Conservation (phyloP, 768 basidiomycete genomes). For the Pleurotus salmoneostramineus region DNA sequence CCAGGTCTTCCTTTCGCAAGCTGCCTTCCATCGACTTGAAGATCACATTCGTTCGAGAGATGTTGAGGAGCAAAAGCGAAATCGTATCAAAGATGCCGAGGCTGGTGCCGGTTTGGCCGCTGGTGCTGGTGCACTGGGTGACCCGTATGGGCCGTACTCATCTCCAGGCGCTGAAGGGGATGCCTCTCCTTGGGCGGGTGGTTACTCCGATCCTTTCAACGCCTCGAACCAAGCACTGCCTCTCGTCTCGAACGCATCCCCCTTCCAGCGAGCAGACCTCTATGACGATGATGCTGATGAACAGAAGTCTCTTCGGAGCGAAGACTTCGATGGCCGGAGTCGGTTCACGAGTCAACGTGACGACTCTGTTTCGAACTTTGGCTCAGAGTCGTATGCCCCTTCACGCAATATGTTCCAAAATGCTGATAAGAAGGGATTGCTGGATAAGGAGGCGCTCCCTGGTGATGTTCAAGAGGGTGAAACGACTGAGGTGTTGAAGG, state of each 20-base stretch:
- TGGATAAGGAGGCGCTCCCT: constrained; percentile 80
- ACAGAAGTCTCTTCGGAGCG: constrained; percentile 64
- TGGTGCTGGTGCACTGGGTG: constrained; percentile 47
- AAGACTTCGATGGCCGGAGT: constrained; percentile 80
- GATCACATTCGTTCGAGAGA: constrained; percentile 82
- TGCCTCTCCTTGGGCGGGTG: constrained; percentile 27
- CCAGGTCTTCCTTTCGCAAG: constrained; percentile 86
- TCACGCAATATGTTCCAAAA: constrained; percentile 95
- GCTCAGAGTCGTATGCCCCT: constrained; percentile 91
- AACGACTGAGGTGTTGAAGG: constrained; percentile 83
- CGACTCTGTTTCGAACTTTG: constrained; percentile 77
- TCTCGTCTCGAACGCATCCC: constrained; percentile 78
- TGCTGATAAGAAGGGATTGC: constrained; percentile 64
- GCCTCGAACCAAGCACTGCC: constrained; percentile 73
- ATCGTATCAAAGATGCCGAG: constrained; percentile 72
- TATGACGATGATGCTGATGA: constrained; percentile 84
- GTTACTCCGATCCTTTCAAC: constrained; percentile 51
- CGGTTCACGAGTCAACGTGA: constrained; percentile 75
- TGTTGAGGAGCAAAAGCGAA: constrained; percentile 82
- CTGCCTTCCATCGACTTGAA: constrained; percentile 84
- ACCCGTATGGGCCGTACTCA: constrained; percentile 79
- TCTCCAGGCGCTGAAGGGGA: constrained; percentile 46
- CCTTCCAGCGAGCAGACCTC: constrained; percentile 71
- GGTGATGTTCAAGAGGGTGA: constrained; percentile 87
- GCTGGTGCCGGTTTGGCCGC: constrained; percentile 55